Conservation (phyloP, 352 stramenopile species). For the Globisporangium abappressorium region DNA sequence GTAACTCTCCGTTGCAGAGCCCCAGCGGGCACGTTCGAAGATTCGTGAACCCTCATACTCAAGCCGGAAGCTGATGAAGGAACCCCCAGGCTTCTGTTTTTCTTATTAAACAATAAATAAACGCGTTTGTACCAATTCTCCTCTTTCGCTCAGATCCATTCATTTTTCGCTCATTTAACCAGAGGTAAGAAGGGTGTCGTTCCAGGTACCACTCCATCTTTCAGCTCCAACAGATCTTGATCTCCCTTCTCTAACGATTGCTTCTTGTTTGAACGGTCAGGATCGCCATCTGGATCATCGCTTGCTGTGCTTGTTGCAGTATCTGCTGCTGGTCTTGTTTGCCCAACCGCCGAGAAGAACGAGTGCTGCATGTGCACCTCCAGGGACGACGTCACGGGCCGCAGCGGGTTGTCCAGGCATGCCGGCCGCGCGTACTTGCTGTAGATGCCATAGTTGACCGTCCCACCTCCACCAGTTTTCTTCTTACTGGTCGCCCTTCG, state of each 20-base stretch:
- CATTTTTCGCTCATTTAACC: background rate
- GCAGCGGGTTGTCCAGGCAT: slow-evolving; percentile 17
- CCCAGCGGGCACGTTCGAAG: slow-evolving; percentile 9
- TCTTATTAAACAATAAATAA: background rate
- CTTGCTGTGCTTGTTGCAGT: background rate
- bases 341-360: slow-evolving; percentile 25
- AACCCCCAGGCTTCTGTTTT: background rate
- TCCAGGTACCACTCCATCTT: background rate
- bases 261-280: background rate
- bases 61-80: background rate
- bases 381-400: slow-evolving; percentile 29
- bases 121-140: background rate
- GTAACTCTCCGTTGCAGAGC: background rate
- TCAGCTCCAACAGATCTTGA: background rate
- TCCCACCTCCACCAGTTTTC: background rate
- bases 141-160: background rate
- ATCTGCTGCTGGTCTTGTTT: background rate
- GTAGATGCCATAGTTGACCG: slow-evolving; percentile 36
- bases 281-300: background rate
- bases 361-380: slow-evolving; percentile 32
- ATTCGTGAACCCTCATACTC: slow-evolving; percentile 8
- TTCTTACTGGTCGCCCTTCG: background rate
- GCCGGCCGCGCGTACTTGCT: slow-evolving; percentile 30
- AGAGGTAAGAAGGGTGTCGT: slow-evolving; percentile 1
- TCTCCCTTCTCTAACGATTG: background rate